Percentiles rank a stretch among this genome's conserved stretches.
These are phyloP conservation scores for Drechslerella coelobrocha DNA, from an alignment of 2,329 filamentous ascomycete species.

Conservation along the genomic window DNA sequence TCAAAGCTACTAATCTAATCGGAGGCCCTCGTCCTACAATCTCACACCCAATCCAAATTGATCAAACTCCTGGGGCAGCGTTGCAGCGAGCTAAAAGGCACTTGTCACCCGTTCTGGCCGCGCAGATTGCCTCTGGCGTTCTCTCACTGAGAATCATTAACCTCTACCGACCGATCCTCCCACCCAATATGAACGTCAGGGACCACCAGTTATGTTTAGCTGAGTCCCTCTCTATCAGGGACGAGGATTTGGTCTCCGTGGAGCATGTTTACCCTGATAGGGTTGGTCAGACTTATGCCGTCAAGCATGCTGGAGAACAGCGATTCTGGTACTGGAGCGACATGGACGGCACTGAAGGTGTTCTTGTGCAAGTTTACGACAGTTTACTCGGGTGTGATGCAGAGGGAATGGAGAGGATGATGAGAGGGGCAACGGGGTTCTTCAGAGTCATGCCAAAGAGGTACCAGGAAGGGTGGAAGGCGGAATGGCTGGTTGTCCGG, in stretches of 20 bases:
- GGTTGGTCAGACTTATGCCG: slow-evolving; percentile 23
- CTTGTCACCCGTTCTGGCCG: not conserved
- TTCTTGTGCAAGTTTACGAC: slow-evolving; percentile 38
- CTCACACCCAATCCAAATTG: slow-evolving; percentile 16
- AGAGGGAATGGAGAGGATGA: slow-evolving; percentile 16
- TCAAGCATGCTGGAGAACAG: slow-evolving; percentile 9
- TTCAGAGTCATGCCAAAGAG: slow-evolving; percentile 29
- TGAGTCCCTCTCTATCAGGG: slow-evolving; percentile 24
- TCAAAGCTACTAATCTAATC: slow-evolving; percentile 18
- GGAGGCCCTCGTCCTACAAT: slow-evolving; percentile 14
- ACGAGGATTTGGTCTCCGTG: slow-evolving; percentile 17
- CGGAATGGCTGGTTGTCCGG: slow-evolving; percentile 37
- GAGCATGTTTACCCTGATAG: slow-evolving; percentile 34
- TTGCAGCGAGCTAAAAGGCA: slow-evolving; percentile 23
- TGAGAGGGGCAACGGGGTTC: slow-evolving; percentile 29
- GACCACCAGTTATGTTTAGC: slow-evolving; percentile 27
- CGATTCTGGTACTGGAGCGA: slow-evolving; percentile 45
- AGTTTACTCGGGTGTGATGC: slow-evolving; percentile 24
- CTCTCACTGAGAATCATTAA: slow-evolving; percentile 30
- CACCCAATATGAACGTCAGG: not conserved
- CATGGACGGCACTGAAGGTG: slow-evolving; percentile 28
- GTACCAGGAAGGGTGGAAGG: slow-evolving; percentile 6
- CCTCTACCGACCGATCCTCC: slow-evolving; percentile 30
- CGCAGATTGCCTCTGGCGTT: slow-evolving; percentile 11
- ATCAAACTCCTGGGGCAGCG: slow-evolving; percentile 25